phyloP scores from a whole-genome alignment of 768 basidiomycete genomes.

The Termitomyces sp. region DNA sequence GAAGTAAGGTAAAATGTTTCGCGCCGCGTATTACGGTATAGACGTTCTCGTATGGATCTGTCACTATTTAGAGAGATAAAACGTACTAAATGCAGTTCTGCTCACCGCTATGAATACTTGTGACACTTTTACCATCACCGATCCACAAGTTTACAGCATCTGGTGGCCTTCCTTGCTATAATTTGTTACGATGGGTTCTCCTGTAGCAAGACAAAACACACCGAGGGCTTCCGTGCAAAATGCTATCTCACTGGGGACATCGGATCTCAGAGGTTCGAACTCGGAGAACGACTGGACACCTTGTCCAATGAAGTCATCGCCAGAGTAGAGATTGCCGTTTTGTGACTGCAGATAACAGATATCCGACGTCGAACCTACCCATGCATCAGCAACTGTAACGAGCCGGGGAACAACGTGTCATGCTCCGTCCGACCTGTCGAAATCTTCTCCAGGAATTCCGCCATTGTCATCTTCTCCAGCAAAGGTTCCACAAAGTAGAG shows the following conservation, averaged over 20 bases:
- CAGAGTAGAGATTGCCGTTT: constrained; percentile 79
- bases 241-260: constrained; percentile 61
- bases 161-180: constrained; percentile 46
- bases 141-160: constrained; percentile 96
- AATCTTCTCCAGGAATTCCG: constrained; percentile 38
- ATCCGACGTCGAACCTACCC: constrained; percentile 15
- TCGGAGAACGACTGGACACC: constrained; percentile 41
- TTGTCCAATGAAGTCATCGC: constrained; percentile 28
- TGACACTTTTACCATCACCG: constrained; percentile 68
- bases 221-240: constrained; percentile 81
- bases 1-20: constrained; percentile 82
- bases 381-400: not conserved
- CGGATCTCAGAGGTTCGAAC: constrained; percentile 52
- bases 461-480: constrained; percentile 63
- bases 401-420: not conserved
- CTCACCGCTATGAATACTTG: constrained; percentile 83
- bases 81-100: not conserved
- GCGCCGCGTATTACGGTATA: constrained; percentile 81
- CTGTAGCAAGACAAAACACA: constrained; percentile 24
- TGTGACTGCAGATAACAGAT: constrained; percentile 84
- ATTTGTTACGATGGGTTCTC: not conserved
- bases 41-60: constrained; percentile 82
- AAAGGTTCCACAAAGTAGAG: constrained; percentile 76
- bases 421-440: constrained; percentile 24
- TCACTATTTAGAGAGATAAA: not conserved